A percentile compares a stretch with the other conserved stretches of the same genome.
phyloP scores from a whole-genome alignment of 2,329 filamentous ascomycete species.

The Aspergillus terreus region DNA sequence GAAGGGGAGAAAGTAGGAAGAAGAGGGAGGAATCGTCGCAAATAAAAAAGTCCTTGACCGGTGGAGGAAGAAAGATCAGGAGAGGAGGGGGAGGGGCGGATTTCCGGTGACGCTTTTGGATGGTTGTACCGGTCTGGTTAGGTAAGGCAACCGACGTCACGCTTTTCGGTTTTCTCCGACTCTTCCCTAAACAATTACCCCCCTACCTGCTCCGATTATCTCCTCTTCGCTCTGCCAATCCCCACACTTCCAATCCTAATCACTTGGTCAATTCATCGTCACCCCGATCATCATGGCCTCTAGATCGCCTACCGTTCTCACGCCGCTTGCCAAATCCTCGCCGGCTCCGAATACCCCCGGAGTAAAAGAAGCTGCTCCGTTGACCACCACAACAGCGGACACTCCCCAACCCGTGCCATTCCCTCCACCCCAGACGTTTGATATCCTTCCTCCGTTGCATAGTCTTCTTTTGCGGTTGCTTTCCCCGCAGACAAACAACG shows the following conservation, averaged over 20 bases:
- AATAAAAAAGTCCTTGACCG: constrained; percentile 14
- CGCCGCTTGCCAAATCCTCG: constrained; percentile 42
- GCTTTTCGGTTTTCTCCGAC: constrained; percentile 25
- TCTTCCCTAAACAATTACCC: constrained; percentile 33
- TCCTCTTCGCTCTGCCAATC: neutral
- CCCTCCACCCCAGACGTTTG: constrained; percentile 77
- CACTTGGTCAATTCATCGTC: constrained; percentile 11
- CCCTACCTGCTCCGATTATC: constrained; percentile 1
- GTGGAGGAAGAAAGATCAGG: constrained; percentile 19
- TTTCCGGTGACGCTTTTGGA: constrained; percentile 34
- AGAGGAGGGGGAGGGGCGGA: constrained; percentile 24
- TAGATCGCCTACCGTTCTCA: constrained; percentile 29
- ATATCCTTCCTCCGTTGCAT: constrained; percentile 78
- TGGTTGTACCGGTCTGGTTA: neutral
- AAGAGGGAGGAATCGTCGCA: constrained; percentile 12
- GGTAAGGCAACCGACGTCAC: constrained; percentile 28
- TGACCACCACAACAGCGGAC: constrained; percentile 21
- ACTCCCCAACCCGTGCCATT: constrained; percentile 51
- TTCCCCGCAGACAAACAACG: constrained; percentile 41
- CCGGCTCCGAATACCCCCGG: constrained; percentile 32
- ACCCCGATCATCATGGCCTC: constrained; percentile 32
- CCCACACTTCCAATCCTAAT: neutral
- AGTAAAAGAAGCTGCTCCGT: constrained; percentile 19
- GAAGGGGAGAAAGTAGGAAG: constrained; percentile 13
- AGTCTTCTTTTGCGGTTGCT: constrained; percentile 73